Evolutionary conservation across 768 basidiomycete species (phyloP).

Genomic region (Auriscalpium microsporum): DNA sequence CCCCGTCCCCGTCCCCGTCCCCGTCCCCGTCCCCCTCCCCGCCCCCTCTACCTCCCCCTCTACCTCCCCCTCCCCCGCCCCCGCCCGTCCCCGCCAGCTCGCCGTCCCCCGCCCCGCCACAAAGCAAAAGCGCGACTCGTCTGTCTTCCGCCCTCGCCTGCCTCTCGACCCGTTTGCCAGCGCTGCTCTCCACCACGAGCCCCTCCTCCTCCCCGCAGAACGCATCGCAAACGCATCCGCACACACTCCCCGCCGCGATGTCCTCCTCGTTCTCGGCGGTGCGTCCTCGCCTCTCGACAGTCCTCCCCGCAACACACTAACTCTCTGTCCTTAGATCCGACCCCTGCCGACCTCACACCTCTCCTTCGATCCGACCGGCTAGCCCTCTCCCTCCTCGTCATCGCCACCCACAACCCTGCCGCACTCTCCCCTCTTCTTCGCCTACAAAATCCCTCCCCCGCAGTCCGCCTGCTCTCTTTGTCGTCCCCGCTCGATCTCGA

Average conservation of each 20-base stretch:
- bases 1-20: too few relatives aligned
- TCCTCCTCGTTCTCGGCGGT: conserved; percentile 33
- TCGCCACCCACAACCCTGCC: conserved; percentile 28
- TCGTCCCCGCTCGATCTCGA: conserved; percentile 25
- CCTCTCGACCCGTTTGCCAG: conserved; percentile 28
- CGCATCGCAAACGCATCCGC: conserved; percentile 14
- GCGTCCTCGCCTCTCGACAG: conserved; percentile 6
- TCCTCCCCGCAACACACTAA: too few relatives aligned
- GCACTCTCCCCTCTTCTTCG: conserved; percentile 15
- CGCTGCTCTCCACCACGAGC: conserved; percentile 16
- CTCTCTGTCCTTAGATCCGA: conserved; percentile 2
- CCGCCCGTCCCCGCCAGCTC: background rate
- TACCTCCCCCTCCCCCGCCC: background rate
- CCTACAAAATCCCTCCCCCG: conserved; percentile 17
- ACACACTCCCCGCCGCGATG: conserved; percentile 21
- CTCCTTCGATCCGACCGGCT: conserved; percentile 27
- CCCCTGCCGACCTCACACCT: conserved; percentile 23
- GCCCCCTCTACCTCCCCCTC: background rate
- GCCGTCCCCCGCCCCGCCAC: background rate
- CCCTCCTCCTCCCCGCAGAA: conserved; percentile 23
- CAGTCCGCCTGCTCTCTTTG: conserved; percentile 28
- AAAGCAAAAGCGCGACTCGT: conserved; percentile 5
- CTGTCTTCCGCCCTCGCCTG: conserved; percentile 25
- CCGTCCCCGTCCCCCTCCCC: background rate
- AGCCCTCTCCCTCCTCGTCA: conserved; percentile 29